Base-by-base conservation (phyloP, 352 stramenopile genomes). In the Pythium scleroteichum region DNA sequence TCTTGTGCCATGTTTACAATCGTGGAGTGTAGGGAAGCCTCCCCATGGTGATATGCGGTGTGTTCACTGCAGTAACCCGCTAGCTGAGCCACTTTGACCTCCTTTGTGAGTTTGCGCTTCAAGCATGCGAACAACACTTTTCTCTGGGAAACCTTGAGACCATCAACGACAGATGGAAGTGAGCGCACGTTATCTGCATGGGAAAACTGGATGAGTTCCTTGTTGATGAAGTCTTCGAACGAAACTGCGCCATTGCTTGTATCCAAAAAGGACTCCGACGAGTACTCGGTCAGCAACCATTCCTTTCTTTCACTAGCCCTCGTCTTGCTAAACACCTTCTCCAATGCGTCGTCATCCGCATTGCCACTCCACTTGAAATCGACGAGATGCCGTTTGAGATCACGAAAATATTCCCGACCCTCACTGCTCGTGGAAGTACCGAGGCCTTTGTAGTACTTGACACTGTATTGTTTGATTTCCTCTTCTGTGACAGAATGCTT, bases 401-500 rank as follows among this genome's bases (percentile, higher is more conserved):
- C 91, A 8, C 84, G 86, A 69, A 99, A 99, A 73, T 99, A 99
- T 68, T 98, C 96, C 42, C 98, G 98, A 17, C 97, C 98, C 71
- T 98, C 94, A 20, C 70, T 69, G 53, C 98, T 97, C 10, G 97
- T 99, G 55, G 90, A 98, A 4, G 98, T 99, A 59, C 98, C 98
- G 9, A 99, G 84, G 77, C 98, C 98, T 68, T 99, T 99, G 82
- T 99, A 99, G 78, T 99, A 99, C 76, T 99, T 99, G 70, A 99
- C 98, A 10, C 72, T 91, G 82, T 89, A 99, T 56, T 97, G 89
- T 55, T 98, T 97, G 13, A 85, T 59, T 3, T 85, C 75, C 3
- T 75, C 66, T 0, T 50, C 39, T 0, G 69, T 42, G 20, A 83
- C 26, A 66, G 69, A 70, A 20, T 88, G 91, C 32, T 97, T 98